Conservation (phyloP, 2,329 filamentous ascomycete genomes). For the Dichotomopilus funicola region DNA sequence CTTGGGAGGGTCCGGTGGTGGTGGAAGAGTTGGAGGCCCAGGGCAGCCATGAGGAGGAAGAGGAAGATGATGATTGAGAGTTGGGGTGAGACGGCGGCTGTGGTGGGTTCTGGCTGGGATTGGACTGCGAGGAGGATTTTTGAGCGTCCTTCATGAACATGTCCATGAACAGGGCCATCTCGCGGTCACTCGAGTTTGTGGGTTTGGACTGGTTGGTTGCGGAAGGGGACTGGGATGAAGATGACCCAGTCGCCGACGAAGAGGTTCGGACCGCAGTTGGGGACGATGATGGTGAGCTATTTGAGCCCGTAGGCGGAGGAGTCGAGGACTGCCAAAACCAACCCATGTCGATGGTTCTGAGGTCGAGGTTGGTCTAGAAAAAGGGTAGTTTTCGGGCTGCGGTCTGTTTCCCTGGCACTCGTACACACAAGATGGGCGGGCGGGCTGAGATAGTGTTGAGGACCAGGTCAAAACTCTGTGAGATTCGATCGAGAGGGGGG, state of each 20-base stretch:
- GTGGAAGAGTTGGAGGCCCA: not conserved
- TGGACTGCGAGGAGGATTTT: conserved; percentile 14
- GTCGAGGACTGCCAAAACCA: conserved; percentile 49
- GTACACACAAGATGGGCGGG: too few relatives aligned
- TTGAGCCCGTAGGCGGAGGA: conserved; percentile 18
- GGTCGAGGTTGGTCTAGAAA: not conserved
- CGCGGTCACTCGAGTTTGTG: conserved; percentile 36
- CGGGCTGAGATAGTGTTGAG: too few relatives aligned
- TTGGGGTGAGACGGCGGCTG: not conserved
- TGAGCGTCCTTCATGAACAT: conserved; percentile 34
- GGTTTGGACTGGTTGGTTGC: too few relatives aligned
- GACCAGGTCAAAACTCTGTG: too few relatives aligned
- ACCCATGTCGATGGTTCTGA: conserved; percentile 41
- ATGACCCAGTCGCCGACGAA: not conserved
- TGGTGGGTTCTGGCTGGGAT: conserved; percentile 23
- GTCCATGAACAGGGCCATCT: conserved; percentile 49
- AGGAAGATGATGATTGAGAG: conserved; percentile 13
- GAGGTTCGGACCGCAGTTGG: conserved; percentile 12
- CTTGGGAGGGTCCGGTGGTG: not conserved
- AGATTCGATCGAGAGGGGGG: not conserved
- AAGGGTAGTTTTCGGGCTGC: not conserved
- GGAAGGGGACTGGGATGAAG: too few relatives aligned
- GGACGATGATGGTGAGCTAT: conserved; percentile 13
- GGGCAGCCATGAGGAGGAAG: conserved; percentile 11
- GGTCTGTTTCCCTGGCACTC: not conserved